Conservation (phyloP, 768 basidiomycete species). For the Boletus vinaceobasis region DNA sequence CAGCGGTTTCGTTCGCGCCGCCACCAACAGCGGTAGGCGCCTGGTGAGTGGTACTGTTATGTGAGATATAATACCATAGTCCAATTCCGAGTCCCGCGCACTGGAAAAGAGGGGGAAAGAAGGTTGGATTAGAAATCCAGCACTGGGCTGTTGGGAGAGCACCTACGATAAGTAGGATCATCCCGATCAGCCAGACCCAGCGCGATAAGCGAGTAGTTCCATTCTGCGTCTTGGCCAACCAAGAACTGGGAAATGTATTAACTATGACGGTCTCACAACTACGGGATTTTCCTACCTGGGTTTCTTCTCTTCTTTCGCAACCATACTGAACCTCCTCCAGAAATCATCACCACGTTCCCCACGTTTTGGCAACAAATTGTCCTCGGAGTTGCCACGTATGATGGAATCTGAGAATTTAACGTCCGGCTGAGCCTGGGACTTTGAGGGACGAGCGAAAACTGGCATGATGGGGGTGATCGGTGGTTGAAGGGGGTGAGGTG, state of each 20-base stretch:
- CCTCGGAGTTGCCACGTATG: constrained; percentile 67
- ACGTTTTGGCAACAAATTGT: constrained; percentile 59
- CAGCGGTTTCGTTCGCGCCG: constrained; percentile 43
- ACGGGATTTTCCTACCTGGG: constrained; percentile 35
- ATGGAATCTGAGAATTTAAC: constrained; percentile 56
- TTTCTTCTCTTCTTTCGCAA: constrained; percentile 67
- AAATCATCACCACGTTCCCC: constrained; percentile 81
- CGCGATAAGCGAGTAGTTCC: constrained; percentile 52
- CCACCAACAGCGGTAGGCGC: constrained; percentile 66
- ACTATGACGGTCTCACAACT: not conserved
- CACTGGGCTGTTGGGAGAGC: not conserved
- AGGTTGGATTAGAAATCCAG: not conserved
- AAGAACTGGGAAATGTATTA: constrained; percentile 40
- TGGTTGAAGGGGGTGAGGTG: constrained; percentile 72
- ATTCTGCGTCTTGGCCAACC: constrained; percentile 63
- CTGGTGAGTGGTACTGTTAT: constrained; percentile 46
- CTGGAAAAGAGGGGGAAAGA: constrained; percentile 23
- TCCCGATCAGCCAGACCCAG: constrained; percentile 70
- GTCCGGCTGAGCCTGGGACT: constrained; percentile 33
- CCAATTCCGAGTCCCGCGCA: constrained; percentile 54
- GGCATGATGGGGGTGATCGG: constrained; percentile 78
- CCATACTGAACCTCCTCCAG: constrained; percentile 84
- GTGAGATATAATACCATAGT: constrained; percentile 56
- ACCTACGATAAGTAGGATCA: constrained; percentile 54
- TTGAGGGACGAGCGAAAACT: constrained; percentile 65